phyloP scores from a whole-genome alignment of 2,329 filamentous ascomycete genomes.

The Ascochyta rabiei region DNA sequence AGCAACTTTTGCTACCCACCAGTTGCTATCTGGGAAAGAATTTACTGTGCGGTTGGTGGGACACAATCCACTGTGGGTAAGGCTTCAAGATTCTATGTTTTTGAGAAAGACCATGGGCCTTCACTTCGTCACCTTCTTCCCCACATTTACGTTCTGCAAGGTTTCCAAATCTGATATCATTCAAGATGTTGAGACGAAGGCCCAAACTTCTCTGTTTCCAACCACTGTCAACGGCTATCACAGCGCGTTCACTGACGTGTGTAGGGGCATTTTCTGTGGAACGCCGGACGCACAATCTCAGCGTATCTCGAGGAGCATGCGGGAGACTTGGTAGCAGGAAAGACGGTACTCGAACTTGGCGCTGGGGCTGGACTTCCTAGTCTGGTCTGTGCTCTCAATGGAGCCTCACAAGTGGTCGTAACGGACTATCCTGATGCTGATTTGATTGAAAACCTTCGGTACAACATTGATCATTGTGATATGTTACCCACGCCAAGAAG shows the following conservation, averaged over 20 bases:
- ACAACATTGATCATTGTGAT: constrained; percentile 70
- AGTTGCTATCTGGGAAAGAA: constrained; percentile 67
- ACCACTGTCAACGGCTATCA: not conserved
- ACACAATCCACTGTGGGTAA: constrained; percentile 82
- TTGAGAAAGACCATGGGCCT: constrained; percentile 2
- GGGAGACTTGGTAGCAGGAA: constrained; percentile 63
- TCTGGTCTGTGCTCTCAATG: constrained; percentile 75
- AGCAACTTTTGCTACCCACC: constrained; percentile 75
- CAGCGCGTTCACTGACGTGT: constrained; percentile 22
- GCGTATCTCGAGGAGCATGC: constrained; percentile 76
- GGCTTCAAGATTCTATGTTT: constrained; percentile 21
- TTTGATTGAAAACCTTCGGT: constrained; percentile 77
- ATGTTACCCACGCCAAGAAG: constrained; percentile 46
- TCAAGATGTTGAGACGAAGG: not conserved
- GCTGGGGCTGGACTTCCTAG: constrained; percentile 86
- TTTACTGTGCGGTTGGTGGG: constrained; percentile 81
- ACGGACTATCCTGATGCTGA: constrained; percentile 90
- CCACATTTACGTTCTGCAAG: constrained; percentile 1
- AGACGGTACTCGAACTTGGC: constrained; percentile 84
- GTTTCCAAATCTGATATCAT: not conserved
- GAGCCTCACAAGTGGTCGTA: constrained; percentile 71
- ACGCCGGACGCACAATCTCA: constrained; percentile 79
- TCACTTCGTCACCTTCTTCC: not conserved
- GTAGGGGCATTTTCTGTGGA: constrained; percentile 85
- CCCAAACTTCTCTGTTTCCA: not conserved